Conservation (phyloP, 441 rosid species). For the Populus tomentosa region DNA sequence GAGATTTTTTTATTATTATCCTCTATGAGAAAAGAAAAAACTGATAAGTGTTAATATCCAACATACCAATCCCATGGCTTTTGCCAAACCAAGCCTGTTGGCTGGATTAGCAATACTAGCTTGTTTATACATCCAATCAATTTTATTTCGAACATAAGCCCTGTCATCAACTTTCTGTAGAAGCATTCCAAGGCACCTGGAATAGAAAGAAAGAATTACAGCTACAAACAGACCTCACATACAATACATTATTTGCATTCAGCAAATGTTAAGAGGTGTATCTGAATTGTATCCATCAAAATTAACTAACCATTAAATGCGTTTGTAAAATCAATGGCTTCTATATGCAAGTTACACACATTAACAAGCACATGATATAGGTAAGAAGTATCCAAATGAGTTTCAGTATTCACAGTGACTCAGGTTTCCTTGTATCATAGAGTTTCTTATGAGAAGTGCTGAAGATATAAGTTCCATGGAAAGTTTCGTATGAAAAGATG, state of each 20-base stretch:
- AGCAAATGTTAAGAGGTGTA: background rate
- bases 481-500: background rate
- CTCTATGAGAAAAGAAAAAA: background rate
- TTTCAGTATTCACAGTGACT: background rate
- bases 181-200: slow-evolving; percentile 92
- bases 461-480: background rate
- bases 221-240: background rate
- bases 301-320: background rate
- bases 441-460: background rate
- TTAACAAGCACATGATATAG: background rate
- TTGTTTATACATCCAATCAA: slow-evolving; percentile 92
- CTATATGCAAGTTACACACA: background rate
- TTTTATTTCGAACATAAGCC: slow-evolving; percentile 79
- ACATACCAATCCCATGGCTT: slow-evolving; percentile 98
- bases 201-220: slow-evolving; percentile 16
- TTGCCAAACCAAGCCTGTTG: slow-evolving; percentile 97
- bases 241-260: slow-evolving; percentile 3
- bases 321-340: background rate
- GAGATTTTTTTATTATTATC: background rate
- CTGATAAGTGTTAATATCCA: slow-evolving; percentile 10
- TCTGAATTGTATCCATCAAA: slow-evolving; percentile 1
- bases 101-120: slow-evolving; percentile 82
- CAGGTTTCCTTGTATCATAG: background rate
- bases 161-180: slow-evolving; percentile 93
- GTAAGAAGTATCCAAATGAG: background rate